phyloP scores from a whole-genome alignment of 441 rosid species.

The Metrosideros polymorpha region DNA sequence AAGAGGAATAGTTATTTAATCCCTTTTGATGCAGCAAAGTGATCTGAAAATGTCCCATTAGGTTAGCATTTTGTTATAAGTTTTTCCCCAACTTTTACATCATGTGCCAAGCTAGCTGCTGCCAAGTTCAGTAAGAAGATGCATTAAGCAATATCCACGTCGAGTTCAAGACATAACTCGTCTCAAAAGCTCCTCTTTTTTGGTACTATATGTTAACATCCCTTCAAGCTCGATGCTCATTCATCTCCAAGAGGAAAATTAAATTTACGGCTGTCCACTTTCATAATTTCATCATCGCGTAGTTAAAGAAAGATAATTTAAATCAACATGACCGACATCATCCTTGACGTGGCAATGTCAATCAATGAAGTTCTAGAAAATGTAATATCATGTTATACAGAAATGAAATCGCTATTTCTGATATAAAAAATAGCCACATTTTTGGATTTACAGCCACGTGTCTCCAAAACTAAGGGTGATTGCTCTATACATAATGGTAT shows the following conservation, averaged over 20 bases:
- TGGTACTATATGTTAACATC: not conserved
- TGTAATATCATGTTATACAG: not conserved
- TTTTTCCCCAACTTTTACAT: not conserved
- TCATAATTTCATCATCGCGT: not conserved
- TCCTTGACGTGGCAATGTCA: not conserved
- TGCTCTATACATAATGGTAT: not conserved
- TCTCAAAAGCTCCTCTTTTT: not conserved
- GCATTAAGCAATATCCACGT: not conserved
- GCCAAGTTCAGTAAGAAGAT: not conserved
- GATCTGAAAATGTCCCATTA: not conserved
- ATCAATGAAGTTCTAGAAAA: not conserved
- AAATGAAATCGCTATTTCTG: not conserved
- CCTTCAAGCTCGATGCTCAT: not conserved
- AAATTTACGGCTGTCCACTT: not conserved
- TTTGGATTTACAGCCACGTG: not conserved
- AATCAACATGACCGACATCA: not conserved
- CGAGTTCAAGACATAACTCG: not conserved
- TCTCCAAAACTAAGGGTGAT: not conserved
- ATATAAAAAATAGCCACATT: not conserved
- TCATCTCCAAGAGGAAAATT: not conserved
- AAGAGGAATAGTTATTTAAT: not conserved
- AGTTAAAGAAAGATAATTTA: not conserved
- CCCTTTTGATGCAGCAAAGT: not conserved
- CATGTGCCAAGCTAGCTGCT: not conserved
- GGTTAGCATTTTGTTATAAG: not conserved